phyloP scores from a whole-genome alignment of 257 asterid genomes.

The Agastache rugosa region DNA sequence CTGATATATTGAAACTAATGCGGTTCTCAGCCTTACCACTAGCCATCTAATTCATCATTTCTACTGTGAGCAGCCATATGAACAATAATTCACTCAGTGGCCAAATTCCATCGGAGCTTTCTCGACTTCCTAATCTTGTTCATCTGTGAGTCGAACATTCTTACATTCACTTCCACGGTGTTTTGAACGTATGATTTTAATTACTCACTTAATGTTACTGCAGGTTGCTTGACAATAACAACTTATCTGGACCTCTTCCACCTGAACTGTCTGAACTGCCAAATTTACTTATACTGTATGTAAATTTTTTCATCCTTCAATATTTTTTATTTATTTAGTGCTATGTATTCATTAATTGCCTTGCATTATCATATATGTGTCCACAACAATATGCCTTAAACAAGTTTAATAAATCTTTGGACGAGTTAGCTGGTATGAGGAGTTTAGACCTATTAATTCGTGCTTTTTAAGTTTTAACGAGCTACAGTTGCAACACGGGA shows the following conservation, averaged over 20 bases:
- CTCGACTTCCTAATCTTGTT: conserved; percentile 81
- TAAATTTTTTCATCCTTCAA: conserved; percentile 27
- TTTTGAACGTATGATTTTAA: conserved; percentile 26
- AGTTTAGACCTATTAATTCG: neutral
- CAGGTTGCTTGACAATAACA: conserved; percentile 98
- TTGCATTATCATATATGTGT: conserved; percentile 17
- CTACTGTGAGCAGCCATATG: conserved; percentile 82
- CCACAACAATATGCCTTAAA: neutral
- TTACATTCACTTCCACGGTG: conserved; percentile 10
- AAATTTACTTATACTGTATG: conserved; percentile 75
- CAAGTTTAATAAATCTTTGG: neutral
- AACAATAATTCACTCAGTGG: conserved; percentile 95
- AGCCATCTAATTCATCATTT: conserved; percentile 32
- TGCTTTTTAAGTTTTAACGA: neutral
- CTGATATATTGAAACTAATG: neutral
- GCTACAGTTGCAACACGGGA: neutral
- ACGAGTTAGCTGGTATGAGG: neutral
- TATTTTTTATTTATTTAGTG: conserved; percentile 16
- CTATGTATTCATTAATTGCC: conserved; percentile 19
- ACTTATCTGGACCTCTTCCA: conserved; percentile 91
- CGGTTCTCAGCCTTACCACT: conserved; percentile 11
- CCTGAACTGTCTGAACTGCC: conserved; percentile 75
- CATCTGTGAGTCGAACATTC: conserved; percentile 76
- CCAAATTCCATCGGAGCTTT: conserved; percentile 78
- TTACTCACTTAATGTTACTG: conserved; percentile 35